Percentiles rank a stretch among this genome's conserved stretches.
Evolutionary conservation across 352 stramenopile genomes (phyloP).

Genomic region (Phytopythium boreale): DNA sequence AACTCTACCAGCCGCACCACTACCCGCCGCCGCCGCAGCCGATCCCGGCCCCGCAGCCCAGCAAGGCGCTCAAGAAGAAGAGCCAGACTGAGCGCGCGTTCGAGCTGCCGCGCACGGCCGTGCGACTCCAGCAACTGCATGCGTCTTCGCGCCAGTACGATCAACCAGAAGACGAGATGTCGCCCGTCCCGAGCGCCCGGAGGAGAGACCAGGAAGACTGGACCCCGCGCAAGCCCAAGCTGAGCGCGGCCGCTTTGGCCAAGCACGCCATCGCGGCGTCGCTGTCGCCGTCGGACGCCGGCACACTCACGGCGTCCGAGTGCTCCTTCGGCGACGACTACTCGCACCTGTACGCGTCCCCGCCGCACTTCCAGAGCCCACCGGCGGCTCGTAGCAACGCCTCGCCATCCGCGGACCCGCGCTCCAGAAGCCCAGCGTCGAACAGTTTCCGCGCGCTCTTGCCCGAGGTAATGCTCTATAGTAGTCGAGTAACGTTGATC

Average conservation of each 20-base stretch:
- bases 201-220: neutral
- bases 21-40: neutral
- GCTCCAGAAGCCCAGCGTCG: neutral
- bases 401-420: neutral
- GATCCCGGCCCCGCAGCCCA: neutral
- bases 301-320: constrained; percentile 35
- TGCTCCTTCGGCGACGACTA: constrained; percentile 41
- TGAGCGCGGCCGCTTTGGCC: neutral
- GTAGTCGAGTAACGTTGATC: neutral
- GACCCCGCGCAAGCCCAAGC: neutral
- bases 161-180: constrained; percentile 4
- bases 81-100: constrained; percentile 4
- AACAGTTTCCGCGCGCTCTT: constrained; percentile 34
- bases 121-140: constrained; percentile 25
- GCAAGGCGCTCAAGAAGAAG: constrained; percentile 8
- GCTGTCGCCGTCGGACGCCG: constrained; percentile 23
- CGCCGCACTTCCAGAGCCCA: constrained; percentile 11
- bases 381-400: neutral
- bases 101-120: constrained; percentile 22
- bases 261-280: constrained; percentile 10
- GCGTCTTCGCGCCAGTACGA: neutral
- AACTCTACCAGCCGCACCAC: neutral
- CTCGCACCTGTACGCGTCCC: constrained; percentile 28
- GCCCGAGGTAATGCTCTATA: constrained; percentile 9
- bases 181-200: neutral